Conservation (phyloP, 2,329 filamentous ascomycete species). For the Ceratocystis alfenasii region DNA sequence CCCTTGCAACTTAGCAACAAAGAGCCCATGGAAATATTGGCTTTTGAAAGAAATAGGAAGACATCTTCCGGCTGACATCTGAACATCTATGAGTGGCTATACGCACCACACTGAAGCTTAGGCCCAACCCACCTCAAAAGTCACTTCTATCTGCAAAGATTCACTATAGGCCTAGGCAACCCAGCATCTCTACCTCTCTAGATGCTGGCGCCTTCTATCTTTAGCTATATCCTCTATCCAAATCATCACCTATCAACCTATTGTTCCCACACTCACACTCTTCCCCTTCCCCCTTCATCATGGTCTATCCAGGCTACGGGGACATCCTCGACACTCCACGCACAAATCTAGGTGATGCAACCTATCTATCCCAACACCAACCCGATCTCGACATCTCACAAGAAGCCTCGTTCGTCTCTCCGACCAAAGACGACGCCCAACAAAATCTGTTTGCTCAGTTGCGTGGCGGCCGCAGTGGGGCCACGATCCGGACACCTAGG, state of each 20-base stretch:
- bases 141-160: too few relatives aligned
- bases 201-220: too few relatives aligned
- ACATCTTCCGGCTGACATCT: too few relatives aligned
- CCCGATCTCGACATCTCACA: conserved; percentile 73
- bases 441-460: conserved; percentile 66
- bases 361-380: conserved; percentile 55
- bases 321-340: conserved; percentile 70
- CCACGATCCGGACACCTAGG: conserved; percentile 45
- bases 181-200: too few relatives aligned
- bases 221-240: background rate
- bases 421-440: conserved; percentile 47
- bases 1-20: conserved; percentile 7
- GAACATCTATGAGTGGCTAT: too few relatives aligned
- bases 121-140: too few relatives aligned
- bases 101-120: too few relatives aligned
- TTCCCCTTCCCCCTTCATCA: conserved; percentile 28
- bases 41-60: too few relatives aligned
- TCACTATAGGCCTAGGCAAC: too few relatives aligned
- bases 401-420: conserved; percentile 76
- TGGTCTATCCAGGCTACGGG: conserved; percentile 52
- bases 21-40: background rate
- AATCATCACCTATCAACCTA: background rate
- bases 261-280: background rate
- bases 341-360: conserved; percentile 73
- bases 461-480: conserved; percentile 46